phyloP scores from a whole-genome alignment of 2,329 filamentous ascomycete genomes.

The Xylariaceae sp. region DNA sequence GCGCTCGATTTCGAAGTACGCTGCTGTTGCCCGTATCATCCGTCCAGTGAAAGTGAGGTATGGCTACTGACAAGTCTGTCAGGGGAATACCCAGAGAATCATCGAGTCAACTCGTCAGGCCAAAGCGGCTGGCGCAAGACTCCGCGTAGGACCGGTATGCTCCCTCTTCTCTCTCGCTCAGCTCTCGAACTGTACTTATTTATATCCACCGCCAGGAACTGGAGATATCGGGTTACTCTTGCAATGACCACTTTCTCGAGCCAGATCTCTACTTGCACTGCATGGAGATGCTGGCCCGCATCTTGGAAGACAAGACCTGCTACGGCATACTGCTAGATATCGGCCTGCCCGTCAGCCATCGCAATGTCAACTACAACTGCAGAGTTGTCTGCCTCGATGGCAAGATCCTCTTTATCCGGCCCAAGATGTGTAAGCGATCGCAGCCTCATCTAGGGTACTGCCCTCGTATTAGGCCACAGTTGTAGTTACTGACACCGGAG shows the following conservation, averaged over 20 bases:
- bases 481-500: background rate
- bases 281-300: slow-evolving; percentile 57
- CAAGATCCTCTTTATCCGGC: slow-evolving; percentile 65
- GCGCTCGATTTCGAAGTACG: slow-evolving; percentile 40
- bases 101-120: slow-evolving; percentile 52
- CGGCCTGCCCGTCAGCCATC: slow-evolving; percentile 57
- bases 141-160: slow-evolving; percentile 53
- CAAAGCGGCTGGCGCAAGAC: slow-evolving; percentile 49
- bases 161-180: background rate
- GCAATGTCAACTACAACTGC: slow-evolving; percentile 60
- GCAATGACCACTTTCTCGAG: slow-evolving; percentile 62
- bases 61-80: slow-evolving; percentile 26
- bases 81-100: slow-evolving; percentile 57
- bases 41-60: no score
- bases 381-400: slow-evolving; percentile 60
- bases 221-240: slow-evolving; percentile 56
- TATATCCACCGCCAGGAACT: slow-evolving; percentile 28
- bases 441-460: no score
- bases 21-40: background rate
- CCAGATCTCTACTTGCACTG: slow-evolving; percentile 53
- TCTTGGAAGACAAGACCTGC: slow-evolving; percentile 54
- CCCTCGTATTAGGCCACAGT: no score
- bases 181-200: no score
- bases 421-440: slow-evolving; percentile 54
- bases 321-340: slow-evolving; percentile 63